Evolutionary conservation across 352 stramenopile species (phyloP), one percentile per base, ranked within the genome.

Genomic region (Pythium myriotylum): DNA sequence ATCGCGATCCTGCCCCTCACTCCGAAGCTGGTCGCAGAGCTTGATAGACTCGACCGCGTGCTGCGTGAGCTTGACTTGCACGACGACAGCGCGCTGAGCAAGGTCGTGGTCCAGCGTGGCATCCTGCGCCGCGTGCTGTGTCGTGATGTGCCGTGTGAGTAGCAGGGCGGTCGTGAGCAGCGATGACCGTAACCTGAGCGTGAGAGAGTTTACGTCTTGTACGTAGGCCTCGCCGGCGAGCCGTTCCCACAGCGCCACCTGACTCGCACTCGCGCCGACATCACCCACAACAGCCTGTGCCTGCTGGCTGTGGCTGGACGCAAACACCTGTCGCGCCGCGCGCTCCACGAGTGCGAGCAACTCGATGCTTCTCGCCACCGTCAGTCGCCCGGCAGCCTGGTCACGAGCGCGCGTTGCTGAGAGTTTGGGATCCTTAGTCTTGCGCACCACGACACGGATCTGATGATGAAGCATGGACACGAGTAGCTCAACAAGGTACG

Each of bases 401-500:
- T 72, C 49, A 4, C 77, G 81, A 24, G 77, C 74, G 6, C 66
- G 71, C 1, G 74, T 88, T 20, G 85, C 69, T 1, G 79, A 89
- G 27, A 86, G 53, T 65, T 86, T 88, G 0, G 77, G 76, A 20
- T 91, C 72, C 20, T 65, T 67, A 14, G 81, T 86, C 68, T 89
- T 91, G 29, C 65, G 67, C 16, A 91, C 54, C 10, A 89, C 76
- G 6, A 86, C 48, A 41, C 72, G 79, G 17, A 88, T 63, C 24
- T 91, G 81, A 41, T 91, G 81, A 32, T 91, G 81, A 4, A 91
- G 59, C 81, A 91, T 91, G 17, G 81, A 84, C 10, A 88, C 77
- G 13, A 91, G 59, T n/a, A 91, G 70, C 43, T 84, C 67, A 17
- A 84, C 68, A 10, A 89, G 61, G 46, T 77, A 59, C 24, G 76